Base-by-base conservation (phyloP, 202 grass and related monocot species). In the Hordeum pubiflorum region DNA sequence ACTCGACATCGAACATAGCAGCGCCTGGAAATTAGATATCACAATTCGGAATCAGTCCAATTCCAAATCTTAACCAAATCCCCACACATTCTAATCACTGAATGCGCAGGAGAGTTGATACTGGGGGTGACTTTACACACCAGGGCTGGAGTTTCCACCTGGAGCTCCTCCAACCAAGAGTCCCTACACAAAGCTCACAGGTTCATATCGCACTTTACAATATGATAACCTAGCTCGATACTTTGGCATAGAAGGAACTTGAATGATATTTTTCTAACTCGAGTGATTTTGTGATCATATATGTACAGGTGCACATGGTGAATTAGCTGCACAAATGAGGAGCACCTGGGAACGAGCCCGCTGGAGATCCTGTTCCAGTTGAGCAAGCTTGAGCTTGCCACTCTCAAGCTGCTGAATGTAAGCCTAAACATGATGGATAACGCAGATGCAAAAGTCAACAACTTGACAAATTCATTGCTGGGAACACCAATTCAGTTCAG, bases 361-460 rank as follows among this genome's bases (percentile, higher is more conserved):
- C 20, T 94, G 87, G 70, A 97, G 77, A 83, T 92, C 91, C 72
- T 91, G 91, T 76, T 97, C 91, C 26, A 97, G 63, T 56, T 92
- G 91, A 83, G 87, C 50, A 72, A 94, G 89, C 68, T 89, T 97
- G 29, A 94, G 21, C 67, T 91, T 94, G 81, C 94, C 90, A 59
- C 85, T 85, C 67, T 97, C 94, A 59, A 97, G 84, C 84, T 97
- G 94, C 72, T 91, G 94, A 43, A 97, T 87, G 9, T 94, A 97
- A 79, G 91, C 94, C 94, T 97, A 20, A 58, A 69, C 29, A 20
- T 64, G 36, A 67, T 50, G 18, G 46, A 38, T 1, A 69, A 52
- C 50, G 24, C 27, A 85, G 69, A 54, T 39, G 40, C 34, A 36
- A 14, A 54, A 26, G 59, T 74, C 73, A 79, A 38, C 0, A 61